Evolutionary conservation across 306 rosid genomes (phyloP), one percentile per base, ranked within the genome.

Genomic region (Rosa lucieae): DNA sequence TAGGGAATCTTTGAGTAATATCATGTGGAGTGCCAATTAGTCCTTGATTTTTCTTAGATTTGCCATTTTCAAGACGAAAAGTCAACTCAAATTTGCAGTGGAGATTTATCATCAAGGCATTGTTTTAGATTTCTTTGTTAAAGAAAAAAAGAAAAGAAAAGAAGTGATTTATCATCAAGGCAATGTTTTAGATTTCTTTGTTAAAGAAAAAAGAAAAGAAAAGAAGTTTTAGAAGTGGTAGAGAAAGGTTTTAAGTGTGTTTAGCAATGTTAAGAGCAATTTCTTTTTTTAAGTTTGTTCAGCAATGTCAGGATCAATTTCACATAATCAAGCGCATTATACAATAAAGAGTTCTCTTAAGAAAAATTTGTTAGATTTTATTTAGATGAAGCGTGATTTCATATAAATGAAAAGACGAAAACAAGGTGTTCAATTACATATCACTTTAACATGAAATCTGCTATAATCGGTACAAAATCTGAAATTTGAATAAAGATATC

Each of bases 1-100:
- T 15, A 43, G n/a, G 29, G 78, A 75, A 75, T 75, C 58, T 75
- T 75, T 23, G 18, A 13, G 68, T 23, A 56, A 40, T 6, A 75
- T 59, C 56, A 59, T 58, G 44, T 26, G 70, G 37, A 39, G 2
- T 5, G 58, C 44, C 35, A 9, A 44, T 21, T 43, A 26, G 39
- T 75, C 47, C 70, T 43, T 23, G 53, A 43, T 59, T 43, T 75
- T 61, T 61, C 18, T 11, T 26, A 44, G 58, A 75, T 44, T 44
- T 59, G 10, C 11, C 8, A 5, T 4, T 44, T 21, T 5, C 21
- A 29, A 62, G 58, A 75, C 43, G 43, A 75, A 59, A 61, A 44
- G 70, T 75, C 59, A 75, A 61, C 78, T 56, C 21, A 44, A 20
- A 13, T 23, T 42, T 56, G 42, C 37, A 23, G 9, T 2, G 52